phyloP scores from a whole-genome alignment of 331 rosid species.

The Saraca asoca region DNA sequence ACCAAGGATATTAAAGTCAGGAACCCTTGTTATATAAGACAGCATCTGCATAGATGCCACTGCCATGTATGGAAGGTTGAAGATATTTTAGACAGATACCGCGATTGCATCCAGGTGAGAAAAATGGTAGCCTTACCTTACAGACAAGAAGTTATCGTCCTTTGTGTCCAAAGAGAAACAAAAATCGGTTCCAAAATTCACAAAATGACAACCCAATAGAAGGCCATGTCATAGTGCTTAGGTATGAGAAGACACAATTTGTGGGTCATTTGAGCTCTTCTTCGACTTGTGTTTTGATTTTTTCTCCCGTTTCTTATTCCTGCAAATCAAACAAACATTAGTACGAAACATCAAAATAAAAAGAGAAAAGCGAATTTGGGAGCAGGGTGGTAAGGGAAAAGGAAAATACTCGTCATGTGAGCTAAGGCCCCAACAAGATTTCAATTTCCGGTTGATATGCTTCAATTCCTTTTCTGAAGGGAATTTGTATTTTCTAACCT shows the following conservation, averaged over 20 bases:
- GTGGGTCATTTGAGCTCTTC: slow-evolving; percentile 62
- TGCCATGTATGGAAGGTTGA: too few species aligned
- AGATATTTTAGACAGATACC: too few species aligned
- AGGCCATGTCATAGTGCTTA: slow-evolving; percentile 14
- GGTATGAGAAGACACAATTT: slow-evolving; percentile 30
- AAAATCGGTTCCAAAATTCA: slow-evolving; percentile 14
- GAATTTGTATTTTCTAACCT: slow-evolving; percentile 64
- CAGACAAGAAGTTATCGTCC: too few species aligned
- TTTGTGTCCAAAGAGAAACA: not conserved
- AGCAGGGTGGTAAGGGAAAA: slow-evolving; percentile 14
- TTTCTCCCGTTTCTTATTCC: slow-evolving; percentile 88
- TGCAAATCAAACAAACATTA: slow-evolving; percentile 37
- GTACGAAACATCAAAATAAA: not conserved
- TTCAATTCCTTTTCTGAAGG: slow-evolving; percentile 88
- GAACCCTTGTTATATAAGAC: too few species aligned
- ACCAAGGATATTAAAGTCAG: too few species aligned
- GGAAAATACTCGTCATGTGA: slow-evolving; percentile 79
- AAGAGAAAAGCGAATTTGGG: not conserved
- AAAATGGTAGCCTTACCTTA: too few species aligned
- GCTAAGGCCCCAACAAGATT: slow-evolving; percentile 89
- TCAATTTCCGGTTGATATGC: slow-evolving; percentile 84
- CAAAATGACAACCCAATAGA: slow-evolving; percentile 1
- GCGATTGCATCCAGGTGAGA: too few species aligned
- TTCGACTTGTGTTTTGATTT: slow-evolving; percentile 91
- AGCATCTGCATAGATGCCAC: too few species aligned